A percentile compares a stretch with the other conserved stretches of the same genome.
phyloP scores from a whole-genome alignment of 345 rosid species.

The Melastoma malabathricum region DNA sequence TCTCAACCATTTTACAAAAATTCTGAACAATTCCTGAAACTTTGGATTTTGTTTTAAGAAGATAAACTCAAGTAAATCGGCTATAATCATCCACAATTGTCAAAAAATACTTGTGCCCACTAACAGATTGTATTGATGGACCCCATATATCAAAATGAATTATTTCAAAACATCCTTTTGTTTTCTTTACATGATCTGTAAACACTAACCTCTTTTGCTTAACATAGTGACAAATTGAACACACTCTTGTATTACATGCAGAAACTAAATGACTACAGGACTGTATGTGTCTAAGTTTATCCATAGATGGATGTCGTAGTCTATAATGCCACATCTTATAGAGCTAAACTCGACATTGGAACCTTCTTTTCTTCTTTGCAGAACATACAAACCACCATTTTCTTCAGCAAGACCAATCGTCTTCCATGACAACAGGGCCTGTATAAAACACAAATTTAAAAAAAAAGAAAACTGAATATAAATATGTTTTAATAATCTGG shows the following conservation, averaged over 20 bases:
- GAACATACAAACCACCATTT: background rate
- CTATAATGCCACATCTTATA: slow-evolving; percentile 7
- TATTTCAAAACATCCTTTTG: slow-evolving; percentile 1
- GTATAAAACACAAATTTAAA: slow-evolving; percentile 5
- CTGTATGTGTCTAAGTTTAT: background rate
- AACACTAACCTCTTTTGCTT: slow-evolving; percentile 7
- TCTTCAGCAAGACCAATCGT: slow-evolving; percentile 14
- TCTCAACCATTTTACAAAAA: background rate
- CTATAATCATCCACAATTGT: slow-evolving; percentile 15
- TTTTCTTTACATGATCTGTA: slow-evolving; percentile 2
- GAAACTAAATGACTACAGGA: background rate
- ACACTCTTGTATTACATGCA: background rate
- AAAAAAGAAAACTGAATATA: background rate
- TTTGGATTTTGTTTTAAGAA: slow-evolving; percentile 5
- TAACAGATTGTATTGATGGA: background rate
- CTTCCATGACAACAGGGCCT: slow-evolving; percentile 11
- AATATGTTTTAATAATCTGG: background rate
- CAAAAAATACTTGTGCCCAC: slow-evolving; percentile 1
- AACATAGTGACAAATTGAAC: slow-evolving; percentile 8
- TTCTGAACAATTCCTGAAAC: background rate
- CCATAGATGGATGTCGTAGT: background rate
- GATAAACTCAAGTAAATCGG: slow-evolving; percentile 6
- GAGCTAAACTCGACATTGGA: background rate
- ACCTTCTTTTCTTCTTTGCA: background rate
- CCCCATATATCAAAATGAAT: slow-evolving; percentile 18